Evolutionary conservation across 2,329 filamentous ascomycete species (phyloP).

Genomic region (Alternaria brassicae): DNA sequence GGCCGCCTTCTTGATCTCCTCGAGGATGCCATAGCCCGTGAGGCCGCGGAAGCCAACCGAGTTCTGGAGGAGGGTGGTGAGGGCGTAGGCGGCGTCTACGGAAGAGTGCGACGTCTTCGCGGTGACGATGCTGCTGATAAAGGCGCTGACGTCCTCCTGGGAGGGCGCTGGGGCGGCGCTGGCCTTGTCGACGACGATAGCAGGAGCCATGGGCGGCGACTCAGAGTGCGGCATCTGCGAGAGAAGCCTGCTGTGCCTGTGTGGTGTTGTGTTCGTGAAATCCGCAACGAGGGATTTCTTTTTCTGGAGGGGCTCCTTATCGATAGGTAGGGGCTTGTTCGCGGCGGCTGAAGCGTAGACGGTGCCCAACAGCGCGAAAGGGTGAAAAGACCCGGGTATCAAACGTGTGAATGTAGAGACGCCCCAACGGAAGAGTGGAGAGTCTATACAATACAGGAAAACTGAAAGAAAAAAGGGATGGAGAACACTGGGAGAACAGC

Average conservation of each 20-base stretch:
- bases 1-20: slow-evolving; percentile 76
- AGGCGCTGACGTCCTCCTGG: slow-evolving; percentile 54
- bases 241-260: slow-evolving; percentile 18
- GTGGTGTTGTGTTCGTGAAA: slow-evolving; percentile 10
- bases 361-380: slow-evolving; percentile 18
- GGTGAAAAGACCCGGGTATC: slow-evolving; percentile 27
- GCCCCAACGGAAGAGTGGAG: slow-evolving; percentile 40
- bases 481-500: slow-evolving; percentile 18
- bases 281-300: slow-evolving; percentile 25
- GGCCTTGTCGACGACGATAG: slow-evolving; percentile 56
- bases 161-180: slow-evolving; percentile 52
- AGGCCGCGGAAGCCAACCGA: slow-evolving; percentile 70
- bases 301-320: slow-evolving; percentile 44
- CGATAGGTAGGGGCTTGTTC: slow-evolving; percentile 28
- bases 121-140: slow-evolving; percentile 55
- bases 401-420: slow-evolving; percentile 27
- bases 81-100: slow-evolving; percentile 69
- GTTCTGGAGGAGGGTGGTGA: slow-evolving; percentile 69
- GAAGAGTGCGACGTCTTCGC: slow-evolving; percentile 63
- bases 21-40: slow-evolving; percentile 66
- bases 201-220: slow-evolving; percentile 58
- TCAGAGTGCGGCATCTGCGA: slow-evolving; percentile 58
- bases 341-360: slow-evolving; percentile 26
- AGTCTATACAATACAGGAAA: slow-evolving; percentile 36
- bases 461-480: slow-evolving; percentile 25